Evolutionary conservation across 208 protist species (phyloP).

Genomic region (Angomonas deanei): DNA sequence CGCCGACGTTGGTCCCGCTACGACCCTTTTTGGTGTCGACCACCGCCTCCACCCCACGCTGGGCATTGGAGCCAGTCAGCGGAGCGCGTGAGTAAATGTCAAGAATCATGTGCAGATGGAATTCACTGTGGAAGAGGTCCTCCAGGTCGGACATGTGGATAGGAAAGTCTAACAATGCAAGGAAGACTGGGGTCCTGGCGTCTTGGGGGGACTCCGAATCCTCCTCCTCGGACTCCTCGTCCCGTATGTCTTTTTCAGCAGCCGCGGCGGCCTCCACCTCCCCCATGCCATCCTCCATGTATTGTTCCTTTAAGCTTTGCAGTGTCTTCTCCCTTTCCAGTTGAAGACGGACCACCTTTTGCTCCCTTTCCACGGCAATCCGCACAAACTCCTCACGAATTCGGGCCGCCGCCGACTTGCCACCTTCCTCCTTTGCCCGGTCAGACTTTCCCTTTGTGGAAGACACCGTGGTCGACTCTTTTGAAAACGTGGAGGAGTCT

Average conservation of each 20-base stretch:
- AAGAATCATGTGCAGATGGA: conserved; percentile 1
- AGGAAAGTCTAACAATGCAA: conserved; percentile 30
- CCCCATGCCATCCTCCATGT: conserved; percentile 68
- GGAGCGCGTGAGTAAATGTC: neutral
- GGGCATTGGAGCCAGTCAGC: neutral
- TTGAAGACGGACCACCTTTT: conserved; percentile 19
- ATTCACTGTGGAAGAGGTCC: neutral
- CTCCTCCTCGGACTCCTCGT: conserved; percentile 26
- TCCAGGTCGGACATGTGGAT: neutral
- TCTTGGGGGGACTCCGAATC: conserved; percentile 3
- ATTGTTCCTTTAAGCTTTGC: conserved; percentile 30
- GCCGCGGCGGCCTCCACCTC: conserved; percentile 38
- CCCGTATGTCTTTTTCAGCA: conserved; percentile 32
- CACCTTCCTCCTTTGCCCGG: conserved; percentile 1
- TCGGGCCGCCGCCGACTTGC: conserved; percentile 5
- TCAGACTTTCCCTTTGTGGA: conserved; percentile 4
- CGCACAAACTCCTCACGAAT: conserved; percentile 38
- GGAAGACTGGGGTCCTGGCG: neutral
- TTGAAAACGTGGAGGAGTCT: conserved; percentile 3
- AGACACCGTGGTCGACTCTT: neutral
- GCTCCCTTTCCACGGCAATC: conserved; percentile 41
- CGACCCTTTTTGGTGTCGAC: neutral
- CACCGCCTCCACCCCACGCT: neutral
- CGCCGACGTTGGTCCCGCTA: neutral
- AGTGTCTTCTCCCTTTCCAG: conserved; percentile 24